phyloP scores from a whole-genome alignment of 2,329 filamentous ascomycete species.

The Penicillium janthinellum region DNA sequence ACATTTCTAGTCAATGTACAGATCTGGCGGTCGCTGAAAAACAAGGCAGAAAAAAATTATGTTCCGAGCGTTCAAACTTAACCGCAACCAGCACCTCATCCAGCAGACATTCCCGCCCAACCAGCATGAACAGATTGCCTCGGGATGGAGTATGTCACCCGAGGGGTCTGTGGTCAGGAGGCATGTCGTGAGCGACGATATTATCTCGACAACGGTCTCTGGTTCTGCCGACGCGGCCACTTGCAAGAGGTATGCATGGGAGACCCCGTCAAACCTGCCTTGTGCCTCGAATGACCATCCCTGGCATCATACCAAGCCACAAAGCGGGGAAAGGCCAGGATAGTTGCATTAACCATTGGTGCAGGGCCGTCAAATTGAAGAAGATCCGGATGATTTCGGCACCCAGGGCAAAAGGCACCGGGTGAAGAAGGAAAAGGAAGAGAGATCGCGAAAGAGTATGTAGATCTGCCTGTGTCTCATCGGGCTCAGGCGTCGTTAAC shows the following conservation, averaged over 20 bases:
- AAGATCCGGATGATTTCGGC: constrained; percentile 71
- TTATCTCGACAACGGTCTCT: constrained; percentile 73
- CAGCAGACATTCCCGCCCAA: constrained; percentile 15
- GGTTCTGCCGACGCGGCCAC: constrained; percentile 80
- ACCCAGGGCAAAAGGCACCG: constrained; percentile 59
- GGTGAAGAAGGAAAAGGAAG: constrained; percentile 57
- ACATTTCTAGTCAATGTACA: not conserved
- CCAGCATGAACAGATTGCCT: constrained; percentile 34
- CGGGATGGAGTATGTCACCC: constrained; percentile 48
- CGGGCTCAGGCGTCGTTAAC: constrained; percentile 41
- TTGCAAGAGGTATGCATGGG: constrained; percentile 65
- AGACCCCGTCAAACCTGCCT: constrained; percentile 2
- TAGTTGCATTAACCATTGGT: constrained; percentile 3
- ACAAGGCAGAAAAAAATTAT: constrained; percentile 24
- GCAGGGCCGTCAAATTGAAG: constrained; percentile 50
- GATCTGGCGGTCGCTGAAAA: constrained; percentile 24
- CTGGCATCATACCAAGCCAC: constrained; percentile 2
- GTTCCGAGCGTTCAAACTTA: constrained; percentile 8
- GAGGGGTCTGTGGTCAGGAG: constrained; percentile 57
- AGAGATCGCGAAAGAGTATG: constrained; percentile 55
- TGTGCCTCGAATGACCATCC: constrained; percentile 10
- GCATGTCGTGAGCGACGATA: constrained; percentile 72
- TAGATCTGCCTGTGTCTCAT: constrained; percentile 4
- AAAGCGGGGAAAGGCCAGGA: not conserved
- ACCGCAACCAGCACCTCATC: constrained; percentile 8